Conservation (phyloP, 1,284 basidiomycete genomes). For the Clitocybe nebularis region DNA sequence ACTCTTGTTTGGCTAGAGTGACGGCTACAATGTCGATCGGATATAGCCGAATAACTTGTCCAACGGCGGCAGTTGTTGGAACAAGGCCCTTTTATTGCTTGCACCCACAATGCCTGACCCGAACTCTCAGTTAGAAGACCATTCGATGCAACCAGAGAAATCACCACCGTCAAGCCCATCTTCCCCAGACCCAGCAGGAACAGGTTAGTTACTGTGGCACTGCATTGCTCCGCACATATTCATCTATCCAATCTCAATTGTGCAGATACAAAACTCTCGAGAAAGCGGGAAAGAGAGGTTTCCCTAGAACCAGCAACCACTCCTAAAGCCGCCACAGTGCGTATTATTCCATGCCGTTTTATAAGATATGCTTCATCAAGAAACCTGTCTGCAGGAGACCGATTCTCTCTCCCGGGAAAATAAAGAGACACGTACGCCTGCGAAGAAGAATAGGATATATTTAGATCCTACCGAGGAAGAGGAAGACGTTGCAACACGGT, state of each 20-base stretch:
- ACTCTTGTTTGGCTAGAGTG: background rate
- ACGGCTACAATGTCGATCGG: conserved; percentile 21
- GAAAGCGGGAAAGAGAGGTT: conserved; percentile 71
- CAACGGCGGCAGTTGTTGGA: conserved; percentile 14
- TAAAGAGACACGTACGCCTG: conserved; percentile 49
- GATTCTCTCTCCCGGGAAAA: conserved; percentile 37
- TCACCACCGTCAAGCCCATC: conserved; percentile 34
- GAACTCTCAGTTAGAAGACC: conserved; percentile 11
- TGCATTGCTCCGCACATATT: conserved; percentile 10
- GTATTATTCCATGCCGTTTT: conserved; percentile 14
- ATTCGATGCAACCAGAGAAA: conserved; percentile 17
- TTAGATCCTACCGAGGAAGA: conserved; percentile 60
- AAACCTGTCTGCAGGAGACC: conserved; percentile 37
- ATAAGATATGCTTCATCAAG: conserved; percentile 10
- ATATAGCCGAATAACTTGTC: conserved; percentile 29
- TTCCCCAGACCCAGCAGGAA: conserved; percentile 26
- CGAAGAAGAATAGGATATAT: conserved; percentile 68
- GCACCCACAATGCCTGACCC: conserved; percentile 19
- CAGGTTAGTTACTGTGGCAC: conserved; percentile 26
- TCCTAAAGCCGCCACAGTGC: conserved; percentile 26
- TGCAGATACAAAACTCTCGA: conserved; percentile 25
- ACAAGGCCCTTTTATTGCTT: conserved; percentile 16
- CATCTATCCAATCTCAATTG: conserved; percentile 19
- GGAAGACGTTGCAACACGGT: conserved; percentile 37
- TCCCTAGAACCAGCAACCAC: conserved; percentile 63